phyloP scores from a whole-genome alignment of 306 rosid species.

The Trifolium pratense region DNA sequence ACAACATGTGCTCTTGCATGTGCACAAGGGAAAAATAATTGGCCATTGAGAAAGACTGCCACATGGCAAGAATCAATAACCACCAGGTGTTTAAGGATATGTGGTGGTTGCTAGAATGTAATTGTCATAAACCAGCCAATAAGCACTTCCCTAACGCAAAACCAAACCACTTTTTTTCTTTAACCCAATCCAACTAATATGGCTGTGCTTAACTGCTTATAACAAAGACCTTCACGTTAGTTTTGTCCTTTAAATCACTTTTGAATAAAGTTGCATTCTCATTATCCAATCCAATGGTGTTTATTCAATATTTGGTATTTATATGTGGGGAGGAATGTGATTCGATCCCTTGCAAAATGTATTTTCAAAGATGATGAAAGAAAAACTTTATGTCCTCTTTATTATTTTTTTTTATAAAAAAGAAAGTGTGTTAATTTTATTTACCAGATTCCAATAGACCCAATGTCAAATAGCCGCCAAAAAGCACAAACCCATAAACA shows the following conservation, averaged over 20 bases:
- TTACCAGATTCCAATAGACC: no score
- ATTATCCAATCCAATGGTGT: not conserved
- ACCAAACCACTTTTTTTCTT: constrained; percentile 13
- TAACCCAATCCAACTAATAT: constrained; percentile 50
- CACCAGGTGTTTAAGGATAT: constrained; percentile 43
- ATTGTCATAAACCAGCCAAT: constrained; percentile 54
- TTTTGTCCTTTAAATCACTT: constrained; percentile 46
- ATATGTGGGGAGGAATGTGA: no score
- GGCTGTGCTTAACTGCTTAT: constrained; percentile 53
- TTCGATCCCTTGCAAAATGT: not conserved
- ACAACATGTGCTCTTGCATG: constrained; percentile 48
- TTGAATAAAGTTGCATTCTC: constrained; percentile 32
- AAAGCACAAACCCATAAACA: no score
- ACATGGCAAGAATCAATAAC: constrained; percentile 32
- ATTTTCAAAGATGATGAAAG: not conserved
- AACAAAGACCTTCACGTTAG: constrained; percentile 62
- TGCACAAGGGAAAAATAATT: constrained; percentile 46
- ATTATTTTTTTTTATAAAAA: no score
- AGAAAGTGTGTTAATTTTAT: no score
- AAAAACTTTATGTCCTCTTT: no score
- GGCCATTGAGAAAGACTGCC: constrained; percentile 45
- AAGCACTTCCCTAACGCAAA: constrained; percentile 6
- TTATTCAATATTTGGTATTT: not conserved
- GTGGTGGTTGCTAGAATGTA: constrained; percentile 52
- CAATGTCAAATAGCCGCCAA: no score